These are phyloP conservation scores for Trichomonas tenax DNA, from an alignment of 208 protist species.

Conservation along the genomic window DNA sequence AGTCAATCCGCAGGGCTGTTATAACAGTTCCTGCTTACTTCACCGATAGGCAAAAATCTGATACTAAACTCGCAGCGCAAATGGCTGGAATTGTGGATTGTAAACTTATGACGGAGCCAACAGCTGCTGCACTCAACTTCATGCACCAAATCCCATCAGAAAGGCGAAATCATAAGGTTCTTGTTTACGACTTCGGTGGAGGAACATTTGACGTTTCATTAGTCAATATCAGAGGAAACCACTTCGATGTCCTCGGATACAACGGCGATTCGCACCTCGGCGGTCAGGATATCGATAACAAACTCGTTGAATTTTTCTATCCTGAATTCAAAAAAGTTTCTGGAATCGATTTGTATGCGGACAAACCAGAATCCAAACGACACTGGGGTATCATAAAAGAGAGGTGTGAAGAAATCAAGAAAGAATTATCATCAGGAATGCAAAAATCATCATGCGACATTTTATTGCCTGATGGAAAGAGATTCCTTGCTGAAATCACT, in stretches of 20 bases:
- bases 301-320: slow-evolving; percentile 68
- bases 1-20: slow-evolving; percentile 56
- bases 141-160: slow-evolving; percentile 65
- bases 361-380: neutral
- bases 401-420: neutral
- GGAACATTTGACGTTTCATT: slow-evolving; percentile 72
- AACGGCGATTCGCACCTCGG: slow-evolving; percentile 82
- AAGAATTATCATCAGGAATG: neutral
- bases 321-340: slow-evolving; percentile 50
- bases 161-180: slow-evolving; percentile 53
- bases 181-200: slow-evolving; percentile 83
- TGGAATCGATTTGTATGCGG: slow-evolving; percentile 59
- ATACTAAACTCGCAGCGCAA: slow-evolving; percentile 83
- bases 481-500: neutral
- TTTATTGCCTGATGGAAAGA: neutral
- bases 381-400: neutral
- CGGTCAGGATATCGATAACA: slow-evolving; percentile 81
- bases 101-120: slow-evolving; percentile 96
- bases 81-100: slow-evolving; percentile 91
- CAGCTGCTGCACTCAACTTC: slow-evolving; percentile 88
- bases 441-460: neutral
- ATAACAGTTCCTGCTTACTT: slow-evolving; percentile 88
- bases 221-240: slow-evolving; percentile 81
- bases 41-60: slow-evolving; percentile 85
- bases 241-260: slow-evolving; percentile 81